These are phyloP conservation scores for Botrytis sinoallii DNA, from an alignment of 2,329 filamentous ascomycete species.

Conservation along the genomic window DNA sequence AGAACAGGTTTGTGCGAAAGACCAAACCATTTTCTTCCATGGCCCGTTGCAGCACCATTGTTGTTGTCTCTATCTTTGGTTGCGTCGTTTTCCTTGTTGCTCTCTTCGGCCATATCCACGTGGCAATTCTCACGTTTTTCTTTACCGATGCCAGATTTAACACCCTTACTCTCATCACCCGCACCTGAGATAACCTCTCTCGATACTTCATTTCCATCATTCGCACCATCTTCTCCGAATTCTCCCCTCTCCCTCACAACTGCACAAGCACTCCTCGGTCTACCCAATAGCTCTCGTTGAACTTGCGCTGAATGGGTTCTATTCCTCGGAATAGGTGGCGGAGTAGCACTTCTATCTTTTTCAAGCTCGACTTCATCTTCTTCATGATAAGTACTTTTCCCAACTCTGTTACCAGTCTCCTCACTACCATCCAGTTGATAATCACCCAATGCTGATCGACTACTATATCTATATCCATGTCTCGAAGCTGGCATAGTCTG, in stretches of 20 bases:
- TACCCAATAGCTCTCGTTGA: background rate
- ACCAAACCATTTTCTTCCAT: slow-evolving; percentile 27
- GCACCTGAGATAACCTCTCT: background rate
- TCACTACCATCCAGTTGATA: slow-evolving; percentile 4
- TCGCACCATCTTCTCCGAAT: slow-evolving; percentile 15
- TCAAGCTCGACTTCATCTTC: background rate
- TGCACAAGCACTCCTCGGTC: slow-evolving; percentile 26
- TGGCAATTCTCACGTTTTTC: slow-evolving; percentile 19
- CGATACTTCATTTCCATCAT: background rate
- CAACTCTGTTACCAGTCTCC: slow-evolving; percentile 1
- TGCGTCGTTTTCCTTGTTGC: background rate
- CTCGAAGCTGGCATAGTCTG: slow-evolving; percentile 5
- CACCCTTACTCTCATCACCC: background rate
- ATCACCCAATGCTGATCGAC: background rate
- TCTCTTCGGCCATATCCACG: background rate
- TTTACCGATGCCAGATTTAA: background rate
- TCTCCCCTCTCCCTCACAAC: slow-evolving; percentile 3
- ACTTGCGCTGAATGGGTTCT: slow-evolving; percentile 14
- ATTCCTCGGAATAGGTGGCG: slow-evolving; percentile 32
- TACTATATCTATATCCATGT: background rate
- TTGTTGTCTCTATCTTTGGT: background rate
- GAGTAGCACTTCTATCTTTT: slow-evolving; percentile 31
- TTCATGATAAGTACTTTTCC: slow-evolving; percentile 15
- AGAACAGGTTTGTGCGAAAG: slow-evolving; percentile 13
- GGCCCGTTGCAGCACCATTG: background rate